Base-by-base conservation (phyloP, 2,329 filamentous ascomycete species). In the Trichophaea hybrida region DNA sequence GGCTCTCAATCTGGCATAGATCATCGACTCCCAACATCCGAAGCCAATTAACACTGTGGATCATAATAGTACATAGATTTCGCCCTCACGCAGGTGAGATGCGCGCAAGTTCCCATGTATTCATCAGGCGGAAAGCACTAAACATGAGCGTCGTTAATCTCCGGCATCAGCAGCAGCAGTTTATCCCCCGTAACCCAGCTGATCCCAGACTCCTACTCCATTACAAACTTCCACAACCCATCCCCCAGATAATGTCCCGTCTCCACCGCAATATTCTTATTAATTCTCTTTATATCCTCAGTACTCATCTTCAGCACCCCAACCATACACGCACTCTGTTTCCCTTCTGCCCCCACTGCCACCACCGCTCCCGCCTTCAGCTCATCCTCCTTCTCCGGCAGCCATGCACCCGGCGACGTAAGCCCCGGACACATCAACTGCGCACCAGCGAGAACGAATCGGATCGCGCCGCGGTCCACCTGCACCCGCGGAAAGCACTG, bases 351-450 rank as follows among this genome's bases (percentile, higher is more conserved):
- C 75, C 84, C 83, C 15, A 98, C 80, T 4, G 91, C 87, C 6
- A 96, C 93, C 1, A 93, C 85, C 71, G 88, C 81, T 0, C 91
- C 93, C 69, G 85, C 83, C 65, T 81, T 78, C 65, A 96, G 71
- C 71, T 93, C 88, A 1, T 67, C 66, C 38, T 71, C 69, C 6
- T 67, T 67, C 59, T 43, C 72, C 66, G 93, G 93, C 69, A 98
- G 73, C 52, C 86, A 73, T 0, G 93, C 93, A 0, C 93, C 93
- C 0, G 82, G 74, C 17, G 83, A 88, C 33, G 93, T 98, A 68
- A 98, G 73, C 0, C 93, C 93, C 0, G 93, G 93, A 1, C 89
- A 91, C 93, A 98, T 98, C 64, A 98, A 83, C 12, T 91, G 88
- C 0, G 93, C 93, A 49, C 93, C 93, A 0, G 83, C 87, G 1